These are phyloP conservation scores for Aspergillus quadrilineatus DNA, from an alignment of 2,329 filamentous ascomycete species.

Conservation along the genomic window DNA sequence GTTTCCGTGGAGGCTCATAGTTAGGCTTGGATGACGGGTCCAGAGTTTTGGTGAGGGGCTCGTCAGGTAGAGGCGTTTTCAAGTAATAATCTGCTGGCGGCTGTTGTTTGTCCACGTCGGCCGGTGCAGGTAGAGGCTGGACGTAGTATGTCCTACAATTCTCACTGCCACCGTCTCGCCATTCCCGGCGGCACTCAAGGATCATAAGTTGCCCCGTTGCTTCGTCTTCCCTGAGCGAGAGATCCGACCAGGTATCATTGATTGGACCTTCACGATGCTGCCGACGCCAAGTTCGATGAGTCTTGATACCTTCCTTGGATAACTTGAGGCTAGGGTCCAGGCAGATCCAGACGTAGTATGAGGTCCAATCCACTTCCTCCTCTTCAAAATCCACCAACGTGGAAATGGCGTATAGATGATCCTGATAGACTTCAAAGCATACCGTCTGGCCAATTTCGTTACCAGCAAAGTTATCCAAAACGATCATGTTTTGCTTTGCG, in stretches of 20 bases:
- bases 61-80: constrained; percentile 24
- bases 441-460: constrained; percentile 65
- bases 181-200: constrained; percentile 69
- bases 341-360: constrained; percentile 67
- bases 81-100: constrained; percentile 15
- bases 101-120: constrained; percentile 24
- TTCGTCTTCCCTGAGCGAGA: constrained; percentile 63
- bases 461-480: constrained; percentile 61
- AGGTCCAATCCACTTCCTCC: constrained; percentile 65
- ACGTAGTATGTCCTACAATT: constrained; percentile 67
- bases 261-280: constrained; percentile 69
- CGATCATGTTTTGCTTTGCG: constrained; percentile 46
- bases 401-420: constrained; percentile 67
- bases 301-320: constrained; percentile 41
- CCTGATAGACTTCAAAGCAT: constrained; percentile 69
- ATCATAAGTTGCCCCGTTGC: constrained; percentile 58
- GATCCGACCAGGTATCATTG: constrained; percentile 70
- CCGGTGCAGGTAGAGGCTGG: constrained; percentile 36
- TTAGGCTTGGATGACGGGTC: constrained; percentile 30
- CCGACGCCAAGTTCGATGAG: constrained; percentile 62
- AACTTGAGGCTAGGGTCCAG: constrained; percentile 53
- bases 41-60: constrained; percentile 30
- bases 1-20: constrained; percentile 37
- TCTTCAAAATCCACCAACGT: constrained; percentile 63
- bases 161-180: constrained; percentile 56